Conservation (phyloP, 1,284 basidiomycete genomes). For the Sporisorium exsertum region DNA sequence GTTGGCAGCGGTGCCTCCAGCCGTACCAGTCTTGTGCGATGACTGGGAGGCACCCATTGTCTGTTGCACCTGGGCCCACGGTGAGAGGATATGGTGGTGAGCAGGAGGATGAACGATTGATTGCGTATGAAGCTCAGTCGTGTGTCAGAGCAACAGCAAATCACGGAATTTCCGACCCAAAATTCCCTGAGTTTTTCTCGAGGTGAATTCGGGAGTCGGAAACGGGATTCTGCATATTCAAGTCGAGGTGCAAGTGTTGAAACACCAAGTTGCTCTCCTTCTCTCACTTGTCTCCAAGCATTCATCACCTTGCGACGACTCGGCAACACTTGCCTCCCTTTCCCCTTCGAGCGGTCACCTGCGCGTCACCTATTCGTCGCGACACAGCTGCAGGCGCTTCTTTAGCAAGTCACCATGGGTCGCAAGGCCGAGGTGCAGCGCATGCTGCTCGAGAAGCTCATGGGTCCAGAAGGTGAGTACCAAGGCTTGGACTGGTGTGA, state of each 20-base stretch:
- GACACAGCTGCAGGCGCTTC: constrained; percentile 10
- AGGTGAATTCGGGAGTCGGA: constrained; percentile 26
- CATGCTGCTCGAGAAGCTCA: constrained; percentile 81
- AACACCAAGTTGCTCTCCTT: constrained; percentile 2
- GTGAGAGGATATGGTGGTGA: background rate
- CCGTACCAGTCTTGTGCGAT: constrained; percentile 40
- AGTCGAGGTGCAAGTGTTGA: background rate
- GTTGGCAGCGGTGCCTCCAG: constrained; percentile 30
- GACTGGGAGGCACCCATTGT: constrained; percentile 53
- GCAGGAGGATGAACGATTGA: background rate
- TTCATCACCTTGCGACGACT: background rate
- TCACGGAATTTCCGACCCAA: constrained; percentile 11
- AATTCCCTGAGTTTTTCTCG: constrained; percentile 25
- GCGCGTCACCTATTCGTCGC: background rate
- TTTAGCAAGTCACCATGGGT: constrained; percentile 53
- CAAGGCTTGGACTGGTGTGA: background rate
- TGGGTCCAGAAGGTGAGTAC: constrained; percentile 60
- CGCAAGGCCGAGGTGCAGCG: constrained; percentile 81
- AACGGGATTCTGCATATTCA: background rate
- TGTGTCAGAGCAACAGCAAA: constrained; percentile 9
- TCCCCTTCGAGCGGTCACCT: background rate
- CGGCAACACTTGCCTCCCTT: background rate
- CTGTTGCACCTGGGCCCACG: background rate
- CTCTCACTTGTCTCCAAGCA: background rate
- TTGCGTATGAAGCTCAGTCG: constrained; percentile 7